These are phyloP conservation scores for Hericium erinaceus DNA, from an alignment of 768 basidiomycete genomes.

Conservation along the genomic window DNA sequence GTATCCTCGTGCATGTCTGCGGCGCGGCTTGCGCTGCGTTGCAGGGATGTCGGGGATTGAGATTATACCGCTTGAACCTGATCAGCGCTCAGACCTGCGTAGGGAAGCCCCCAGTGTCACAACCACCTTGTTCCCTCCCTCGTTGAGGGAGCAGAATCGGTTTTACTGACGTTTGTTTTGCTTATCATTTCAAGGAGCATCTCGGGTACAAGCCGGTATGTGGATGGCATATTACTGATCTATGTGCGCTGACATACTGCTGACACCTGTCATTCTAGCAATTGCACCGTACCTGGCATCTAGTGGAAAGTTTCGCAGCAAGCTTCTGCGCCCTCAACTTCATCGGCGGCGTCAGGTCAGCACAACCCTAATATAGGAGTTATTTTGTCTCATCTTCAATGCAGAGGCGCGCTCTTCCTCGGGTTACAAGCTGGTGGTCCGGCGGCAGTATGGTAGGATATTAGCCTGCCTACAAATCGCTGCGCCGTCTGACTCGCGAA, in stretches of 20 bases:
- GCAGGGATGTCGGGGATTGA: slow-evolving; percentile 59
- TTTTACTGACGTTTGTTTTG: slow-evolving; percentile 39
- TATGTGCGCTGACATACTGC: not conserved
- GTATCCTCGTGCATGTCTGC: slow-evolving; percentile 49
- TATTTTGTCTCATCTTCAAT: slow-evolving; percentile 1
- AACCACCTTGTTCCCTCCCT: slow-evolving; percentile 34
- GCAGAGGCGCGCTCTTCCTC: slow-evolving; percentile 68
- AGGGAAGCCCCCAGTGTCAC: slow-evolving; percentile 85
- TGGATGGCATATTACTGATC: not conserved
- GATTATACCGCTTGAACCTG: slow-evolving; percentile 98
- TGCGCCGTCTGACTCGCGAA: not conserved
- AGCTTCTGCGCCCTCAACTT: slow-evolving; percentile 88
- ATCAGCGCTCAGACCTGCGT: slow-evolving; percentile 96
- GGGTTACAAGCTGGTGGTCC: slow-evolving; percentile 82
- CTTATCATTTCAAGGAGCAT: slow-evolving; percentile 35
- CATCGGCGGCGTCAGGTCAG: slow-evolving; percentile 76
- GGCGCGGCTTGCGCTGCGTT: slow-evolving; percentile 17
- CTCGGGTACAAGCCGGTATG: slow-evolving; percentile 77
- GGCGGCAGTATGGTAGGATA: slow-evolving; percentile 64
- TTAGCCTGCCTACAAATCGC: not conserved
- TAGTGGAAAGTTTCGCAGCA: slow-evolving; percentile 79
- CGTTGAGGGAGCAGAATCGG: slow-evolving; percentile 27
- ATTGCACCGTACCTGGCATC: slow-evolving; percentile 79
- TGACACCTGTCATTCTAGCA: slow-evolving; percentile 35
- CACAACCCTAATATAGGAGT: not conserved